These are phyloP conservation scores for Solanum chilense DNA, from an alignment of 257 asterid genomes.

Conservation along the genomic window DNA sequence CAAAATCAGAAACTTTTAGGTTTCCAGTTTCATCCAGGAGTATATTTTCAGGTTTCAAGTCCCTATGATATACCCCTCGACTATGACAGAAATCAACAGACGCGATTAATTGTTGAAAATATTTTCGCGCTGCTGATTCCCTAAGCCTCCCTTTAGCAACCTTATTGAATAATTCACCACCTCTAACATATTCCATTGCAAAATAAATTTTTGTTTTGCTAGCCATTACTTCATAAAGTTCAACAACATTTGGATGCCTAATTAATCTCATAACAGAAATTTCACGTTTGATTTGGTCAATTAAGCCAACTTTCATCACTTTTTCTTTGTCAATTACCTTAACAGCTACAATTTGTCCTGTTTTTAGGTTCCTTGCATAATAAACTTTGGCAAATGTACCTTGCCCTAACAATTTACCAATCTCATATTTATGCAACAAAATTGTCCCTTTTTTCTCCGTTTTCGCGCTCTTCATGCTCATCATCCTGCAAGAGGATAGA, in stretches of 20 bases:
- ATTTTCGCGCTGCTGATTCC: neutral
- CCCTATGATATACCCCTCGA: neutral
- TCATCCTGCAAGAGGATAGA: neutral
- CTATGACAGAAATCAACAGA: neutral
- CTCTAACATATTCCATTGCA: neutral
- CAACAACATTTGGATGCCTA: neutral
- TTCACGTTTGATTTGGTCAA: conserved; percentile 7
- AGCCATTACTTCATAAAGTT: conserved; percentile 8
- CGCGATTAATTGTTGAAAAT: neutral
- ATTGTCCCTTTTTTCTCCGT: neutral
- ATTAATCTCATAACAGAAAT: neutral
- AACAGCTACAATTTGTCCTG: neutral
- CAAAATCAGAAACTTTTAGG: neutral
- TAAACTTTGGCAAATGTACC: conserved; percentile 7
- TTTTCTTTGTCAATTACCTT: conserved; percentile 9
- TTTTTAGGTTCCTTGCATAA: neutral
- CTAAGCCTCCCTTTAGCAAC: neutral
- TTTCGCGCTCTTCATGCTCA: neutral
- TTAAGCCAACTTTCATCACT: neutral
- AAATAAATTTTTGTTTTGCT: neutral
- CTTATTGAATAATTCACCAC: neutral
- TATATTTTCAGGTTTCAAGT: neutral
- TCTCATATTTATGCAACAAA: conserved; percentile 2
- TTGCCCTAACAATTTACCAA: neutral
- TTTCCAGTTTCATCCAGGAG: neutral